Evolutionary conservation across 2,329 filamentous ascomycete genomes (phyloP), one percentile per base, ranked within the genome.

Genomic region (Beauveria sp.): DNA sequence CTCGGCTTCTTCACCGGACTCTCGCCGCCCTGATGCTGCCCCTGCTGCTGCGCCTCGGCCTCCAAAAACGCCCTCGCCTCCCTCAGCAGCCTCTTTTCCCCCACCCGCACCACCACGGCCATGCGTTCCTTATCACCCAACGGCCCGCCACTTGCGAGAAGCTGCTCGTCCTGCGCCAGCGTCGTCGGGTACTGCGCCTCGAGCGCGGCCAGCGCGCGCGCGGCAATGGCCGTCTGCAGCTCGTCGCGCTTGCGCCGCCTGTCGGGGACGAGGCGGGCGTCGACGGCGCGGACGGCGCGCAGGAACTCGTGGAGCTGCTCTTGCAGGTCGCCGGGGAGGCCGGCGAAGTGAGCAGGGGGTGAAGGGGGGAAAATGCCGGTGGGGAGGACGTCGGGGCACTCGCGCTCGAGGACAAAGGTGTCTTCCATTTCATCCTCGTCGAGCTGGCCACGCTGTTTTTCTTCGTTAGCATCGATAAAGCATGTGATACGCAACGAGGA

Each of bases 361-460:
- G 84, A 71, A 5, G 72, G 70, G 10, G 82, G 70, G 28, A 81
- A 72, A 0, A 74, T 74, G 22, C 83, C 83, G 12, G 78, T 77
- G 0, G 78, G 68, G 63, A 81, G 78, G 0, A 82, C 80, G 34
- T 84, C 82, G 0, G 77, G 77, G 1, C 78, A 73, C 46, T 81
- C 78, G 28, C 81, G 77, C 66, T 86, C 84, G 18, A 91, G 78
- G 52, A 91, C 86, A 66, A 93, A 92, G 20, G 83, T 85, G 42
- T 93, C 88, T 58, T 95, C 91, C 3, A 90, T 73, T 10, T 91
- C 78, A 46, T 88, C 85, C 7, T 86, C 82, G 14, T 90, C 81
- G 30, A 90, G 64, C 3, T 74, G 66, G 14, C 74, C 71, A 24
- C 74, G 71, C 75, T 80, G 62, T 18, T 40, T 5, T 40, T 34